Percentiles rank a stretch among this genome's conserved stretches.
phyloP scores from a whole-genome alignment of 2,329 filamentous ascomycete species.

The Pseudocercospora fijiensis region DNA sequence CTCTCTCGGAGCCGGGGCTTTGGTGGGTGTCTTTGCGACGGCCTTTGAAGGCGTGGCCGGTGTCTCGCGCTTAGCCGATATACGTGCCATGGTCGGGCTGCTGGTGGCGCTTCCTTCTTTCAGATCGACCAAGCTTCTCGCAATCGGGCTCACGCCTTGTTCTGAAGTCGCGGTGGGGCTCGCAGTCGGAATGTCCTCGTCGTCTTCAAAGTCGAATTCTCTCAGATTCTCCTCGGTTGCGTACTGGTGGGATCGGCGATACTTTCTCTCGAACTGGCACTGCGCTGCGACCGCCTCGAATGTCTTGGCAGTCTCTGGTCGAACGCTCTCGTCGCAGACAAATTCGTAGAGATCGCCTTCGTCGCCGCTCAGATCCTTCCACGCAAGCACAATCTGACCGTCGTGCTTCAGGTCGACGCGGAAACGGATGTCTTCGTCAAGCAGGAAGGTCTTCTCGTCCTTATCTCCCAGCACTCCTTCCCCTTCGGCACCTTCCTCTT shows the following conservation, averaged over 20 bases:
- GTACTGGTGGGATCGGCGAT: slow-evolving; percentile 72
- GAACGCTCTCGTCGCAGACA: slow-evolving; percentile 77
- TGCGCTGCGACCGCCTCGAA: slow-evolving; percentile 83
- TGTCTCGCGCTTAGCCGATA: slow-evolving; percentile 33
- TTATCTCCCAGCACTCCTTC: slow-evolving; percentile 73
- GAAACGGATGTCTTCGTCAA: slow-evolving; percentile 90
- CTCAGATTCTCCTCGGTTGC: slow-evolving; percentile 78
- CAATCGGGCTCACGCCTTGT: slow-evolving; percentile 36
- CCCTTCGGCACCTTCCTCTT: slow-evolving; percentile 76
- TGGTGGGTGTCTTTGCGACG: slow-evolving; percentile 48
- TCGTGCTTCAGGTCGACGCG: slow-evolving; percentile 77
- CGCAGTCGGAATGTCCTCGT: slow-evolving; percentile 60
- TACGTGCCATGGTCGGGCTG: slow-evolving; percentile 33
- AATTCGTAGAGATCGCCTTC: slow-evolving; percentile 96
- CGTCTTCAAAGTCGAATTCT: slow-evolving; percentile 74
- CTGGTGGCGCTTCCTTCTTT: slow-evolving; percentile 21
- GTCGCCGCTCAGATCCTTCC: slow-evolving; percentile 93
- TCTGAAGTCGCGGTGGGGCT: slow-evolving; percentile 47
- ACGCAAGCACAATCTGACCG: slow-evolving; percentile 84
- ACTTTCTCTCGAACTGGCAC: slow-evolving; percentile 98
- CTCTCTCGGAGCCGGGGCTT: slow-evolving; percentile 59
- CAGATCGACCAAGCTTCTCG: slow-evolving; percentile 34
- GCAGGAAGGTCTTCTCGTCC: slow-evolving; percentile 94
- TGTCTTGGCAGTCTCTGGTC: slow-evolving; percentile 68
- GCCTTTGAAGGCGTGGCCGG: slow-evolving; percentile 38